A percentile compares a stretch with the other conserved stretches of the same genome.
phyloP scores from a whole-genome alignment of 2,329 filamentous ascomycete genomes.

The Bertia moriformis region DNA sequence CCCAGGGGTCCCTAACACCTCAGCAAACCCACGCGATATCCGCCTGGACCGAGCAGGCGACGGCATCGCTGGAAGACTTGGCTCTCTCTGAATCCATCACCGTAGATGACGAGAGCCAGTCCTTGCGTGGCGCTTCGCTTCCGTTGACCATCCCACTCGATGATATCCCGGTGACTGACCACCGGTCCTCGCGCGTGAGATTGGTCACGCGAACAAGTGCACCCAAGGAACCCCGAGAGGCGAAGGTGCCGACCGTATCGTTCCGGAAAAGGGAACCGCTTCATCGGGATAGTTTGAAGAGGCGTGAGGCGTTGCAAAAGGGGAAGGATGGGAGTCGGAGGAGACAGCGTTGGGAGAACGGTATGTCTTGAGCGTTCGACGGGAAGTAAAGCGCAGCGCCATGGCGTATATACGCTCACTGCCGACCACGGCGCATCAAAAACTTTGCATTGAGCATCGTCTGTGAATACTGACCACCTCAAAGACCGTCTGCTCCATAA shows the following conservation, averaged over 20 bases:
- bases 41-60: neutral
- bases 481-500: slow-evolving; percentile 75
- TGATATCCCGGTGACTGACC: neutral
- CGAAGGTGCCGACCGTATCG: neutral
- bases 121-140: neutral
- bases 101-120: neutral
- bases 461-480: neutral
- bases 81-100: neutral
- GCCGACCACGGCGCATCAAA: no score
- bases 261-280: neutral
- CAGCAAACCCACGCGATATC: neutral
- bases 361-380: slow-evolving; percentile 29
- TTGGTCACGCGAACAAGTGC: neutral
- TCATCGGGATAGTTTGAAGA: slow-evolving; percentile 23
- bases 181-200: no score
- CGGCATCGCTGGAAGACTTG: neutral
- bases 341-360: slow-evolving; percentile 87
- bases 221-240: neutral
- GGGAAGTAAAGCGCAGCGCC: neutral
- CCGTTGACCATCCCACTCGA: neutral
- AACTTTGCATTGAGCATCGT: no score
- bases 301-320: slow-evolving; percentile 65
- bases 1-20: neutral
- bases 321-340: slow-evolving; percentile 83
- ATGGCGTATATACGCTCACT: no score